Base-by-base conservation (phyloP, 768 basidiomycete species). In the Tulasnella sp. region DNA sequence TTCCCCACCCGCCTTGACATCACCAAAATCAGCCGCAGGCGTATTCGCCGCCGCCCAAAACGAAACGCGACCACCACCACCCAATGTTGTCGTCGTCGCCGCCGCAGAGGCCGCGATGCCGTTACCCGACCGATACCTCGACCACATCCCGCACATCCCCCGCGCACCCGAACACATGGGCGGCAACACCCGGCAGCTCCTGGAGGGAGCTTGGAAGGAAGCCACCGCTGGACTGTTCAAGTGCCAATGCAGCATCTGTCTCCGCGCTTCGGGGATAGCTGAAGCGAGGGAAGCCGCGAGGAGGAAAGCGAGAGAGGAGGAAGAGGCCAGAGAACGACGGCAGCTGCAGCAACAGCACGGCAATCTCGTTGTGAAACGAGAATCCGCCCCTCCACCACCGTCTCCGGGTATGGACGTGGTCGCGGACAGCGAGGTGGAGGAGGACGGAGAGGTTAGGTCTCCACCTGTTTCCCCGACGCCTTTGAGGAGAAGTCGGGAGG, bases 211-310 rank as follows among this genome's bases (percentile, higher is more conserved):
- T 20, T 78, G 77, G 77, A 29, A 39, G n/a, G 77, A 78, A 4
- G 73, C 77, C 15, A 46, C 16, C 32, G 72, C 73, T 23, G 77
- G 77, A 16, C 39, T 78, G 71, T 78, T 74, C 73, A 78, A 67
- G 39, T 78, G 77, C n/a, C 71, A 74, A n/a, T 78, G 77, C 39
- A 35, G 73, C 32, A 78, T 78, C 13, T 78, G 77, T 16, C 73
- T 75, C 15, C 42, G 77, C 37, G 77, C 77, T 32, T 48, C 44
- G 18, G 77, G 70, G 16, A 77, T 77, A 7, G 77, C 77, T 9
- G 77, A 77, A 29, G 77, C 77, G 39, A 77, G 71, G 70, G 77
- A 77, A 51, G 46, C 26, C 32, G 70, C 44, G 69, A 72, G 42
- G 55, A 29, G 69, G 70, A 77, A 77, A 15, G 69, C 71, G 29